Evolutionary conservation across 257 asterid genomes (phyloP).

Genomic region (Leptodermis oblonga): DNA sequence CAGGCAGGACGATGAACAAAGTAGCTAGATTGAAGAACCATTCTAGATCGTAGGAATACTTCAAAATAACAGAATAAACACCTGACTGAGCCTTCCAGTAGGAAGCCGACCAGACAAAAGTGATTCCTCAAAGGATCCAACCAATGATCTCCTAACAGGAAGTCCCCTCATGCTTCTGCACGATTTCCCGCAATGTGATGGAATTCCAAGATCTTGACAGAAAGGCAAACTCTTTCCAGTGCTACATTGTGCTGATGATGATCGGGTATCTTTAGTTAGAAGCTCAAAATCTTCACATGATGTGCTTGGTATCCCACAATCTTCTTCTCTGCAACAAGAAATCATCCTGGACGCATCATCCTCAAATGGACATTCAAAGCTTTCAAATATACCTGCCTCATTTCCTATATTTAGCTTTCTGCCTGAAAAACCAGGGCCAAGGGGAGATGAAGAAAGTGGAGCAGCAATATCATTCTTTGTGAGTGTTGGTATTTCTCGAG

Average conservation of each 20-base stretch:
- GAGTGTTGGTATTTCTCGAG: constrained; percentile 26
- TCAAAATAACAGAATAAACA: constrained; percentile 8
- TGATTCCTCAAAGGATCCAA: constrained; percentile 90
- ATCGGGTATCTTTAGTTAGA: constrained; percentile 24
- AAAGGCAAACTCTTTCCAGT: constrained; percentile 39
- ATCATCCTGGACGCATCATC: constrained; percentile 33
- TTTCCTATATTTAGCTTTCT: constrained; percentile 27
- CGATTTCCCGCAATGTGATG: constrained; percentile 25
- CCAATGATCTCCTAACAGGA: constrained; percentile 67
- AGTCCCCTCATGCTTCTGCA: constrained; percentile 49
- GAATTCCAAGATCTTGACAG: constrained; percentile 29
- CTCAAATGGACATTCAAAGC: constrained; percentile 31
- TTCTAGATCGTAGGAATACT: not conserved
- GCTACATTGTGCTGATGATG: constrained; percentile 37
- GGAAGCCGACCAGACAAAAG: constrained; percentile 76
- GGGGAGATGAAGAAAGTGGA: constrained; percentile 59
- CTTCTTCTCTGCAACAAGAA: constrained; percentile 41
- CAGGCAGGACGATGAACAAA: not conserved
- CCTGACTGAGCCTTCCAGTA: constrained; percentile 59
- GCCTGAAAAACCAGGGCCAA: constrained; percentile 41
- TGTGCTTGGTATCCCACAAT: constrained; percentile 34
- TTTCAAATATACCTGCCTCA: constrained; percentile 24
- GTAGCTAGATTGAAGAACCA: not conserved
- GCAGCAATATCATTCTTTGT: constrained; percentile 23
- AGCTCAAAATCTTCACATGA: constrained; percentile 30